phyloP scores from a whole-genome alignment of 345 rosid species.

The Abelmoschus esculentus region DNA sequence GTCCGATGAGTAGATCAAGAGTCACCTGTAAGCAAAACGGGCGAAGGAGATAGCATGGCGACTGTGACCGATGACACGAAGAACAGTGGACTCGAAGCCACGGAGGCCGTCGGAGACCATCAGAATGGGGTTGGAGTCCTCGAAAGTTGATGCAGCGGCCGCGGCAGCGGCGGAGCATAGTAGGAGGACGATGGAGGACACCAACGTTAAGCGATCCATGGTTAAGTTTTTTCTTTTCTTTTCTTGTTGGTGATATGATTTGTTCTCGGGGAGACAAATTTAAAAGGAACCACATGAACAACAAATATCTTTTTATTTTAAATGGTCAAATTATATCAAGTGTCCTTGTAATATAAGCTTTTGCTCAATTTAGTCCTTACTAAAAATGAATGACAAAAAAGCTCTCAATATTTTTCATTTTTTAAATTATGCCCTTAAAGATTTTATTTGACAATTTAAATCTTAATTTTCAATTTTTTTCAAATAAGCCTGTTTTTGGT shows the following conservation, averaged over 20 bases:
- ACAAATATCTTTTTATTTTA: background rate
- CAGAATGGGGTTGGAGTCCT: slow-evolving; percentile 64
- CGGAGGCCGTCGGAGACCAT: slow-evolving; percentile 40
- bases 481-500: too few relatives aligned
- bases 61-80: slow-evolving; percentile 50
- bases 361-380: too few relatives aligned
- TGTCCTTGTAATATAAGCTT: too few relatives aligned
- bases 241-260: background rate
- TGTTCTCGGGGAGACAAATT: background rate
- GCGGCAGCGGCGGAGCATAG: slow-evolving; percentile 25
- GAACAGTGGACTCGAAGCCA: slow-evolving; percentile 46
- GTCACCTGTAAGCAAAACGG: slow-evolving; percentile 64
- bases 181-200: slow-evolving; percentile 25
- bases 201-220: slow-evolving; percentile 35
- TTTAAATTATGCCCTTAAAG: too few relatives aligned
- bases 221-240: background rate
- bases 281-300: background rate
- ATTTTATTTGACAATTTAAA: too few relatives aligned
- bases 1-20: background rate
- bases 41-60: slow-evolving; percentile 60
- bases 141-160: slow-evolving; percentile 40
- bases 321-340: background rate
- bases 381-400: too few relatives aligned
- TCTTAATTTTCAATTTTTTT: too few relatives aligned
- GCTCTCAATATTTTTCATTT: too few relatives aligned